Conservation (phyloP, 345 rosid genomes). For the Eucalyptus grandis region DNA sequence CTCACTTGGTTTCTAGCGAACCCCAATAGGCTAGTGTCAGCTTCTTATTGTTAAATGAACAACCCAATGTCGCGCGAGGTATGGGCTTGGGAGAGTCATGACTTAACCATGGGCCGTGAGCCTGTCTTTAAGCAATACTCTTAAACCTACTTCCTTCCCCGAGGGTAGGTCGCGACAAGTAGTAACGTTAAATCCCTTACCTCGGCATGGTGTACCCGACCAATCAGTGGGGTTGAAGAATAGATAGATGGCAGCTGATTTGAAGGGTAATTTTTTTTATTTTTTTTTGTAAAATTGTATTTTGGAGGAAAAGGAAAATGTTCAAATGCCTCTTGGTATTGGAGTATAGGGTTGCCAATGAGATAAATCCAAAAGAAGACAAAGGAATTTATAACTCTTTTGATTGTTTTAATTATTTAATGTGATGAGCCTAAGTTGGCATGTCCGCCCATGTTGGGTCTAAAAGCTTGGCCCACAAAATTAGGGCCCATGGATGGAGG, state of each 20-base stretch:
- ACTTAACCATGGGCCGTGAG: too few relatives aligned
- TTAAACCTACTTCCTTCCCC: rapidly evolving
- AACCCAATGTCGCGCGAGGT: rapidly evolving
- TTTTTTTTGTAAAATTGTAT: background rate
- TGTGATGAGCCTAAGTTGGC: too few relatives aligned
- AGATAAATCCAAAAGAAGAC: background rate
- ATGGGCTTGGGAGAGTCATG: rapidly evolving
- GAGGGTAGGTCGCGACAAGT: background rate
- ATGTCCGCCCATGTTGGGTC: too few relatives aligned
- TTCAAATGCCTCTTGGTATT: background rate
- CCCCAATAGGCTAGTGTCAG: too few relatives aligned
- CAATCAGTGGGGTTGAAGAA: background rate
- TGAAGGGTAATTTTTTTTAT: background rate
- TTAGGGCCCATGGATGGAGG: too few relatives aligned
- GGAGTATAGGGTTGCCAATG: background rate
- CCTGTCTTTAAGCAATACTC: too few relatives aligned
- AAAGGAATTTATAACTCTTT: background rate
- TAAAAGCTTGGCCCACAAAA: too few relatives aligned
- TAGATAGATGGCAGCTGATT: background rate
- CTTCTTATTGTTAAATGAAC: too few relatives aligned
- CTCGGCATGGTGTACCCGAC: background rate
- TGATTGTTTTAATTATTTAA: too few relatives aligned
- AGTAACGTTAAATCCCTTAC: background rate
- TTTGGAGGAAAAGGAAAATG: background rate
- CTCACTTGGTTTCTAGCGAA: too few relatives aligned